Conservation (phyloP, 2,329 filamentous ascomycete genomes). For the Cadophora gregata region DNA sequence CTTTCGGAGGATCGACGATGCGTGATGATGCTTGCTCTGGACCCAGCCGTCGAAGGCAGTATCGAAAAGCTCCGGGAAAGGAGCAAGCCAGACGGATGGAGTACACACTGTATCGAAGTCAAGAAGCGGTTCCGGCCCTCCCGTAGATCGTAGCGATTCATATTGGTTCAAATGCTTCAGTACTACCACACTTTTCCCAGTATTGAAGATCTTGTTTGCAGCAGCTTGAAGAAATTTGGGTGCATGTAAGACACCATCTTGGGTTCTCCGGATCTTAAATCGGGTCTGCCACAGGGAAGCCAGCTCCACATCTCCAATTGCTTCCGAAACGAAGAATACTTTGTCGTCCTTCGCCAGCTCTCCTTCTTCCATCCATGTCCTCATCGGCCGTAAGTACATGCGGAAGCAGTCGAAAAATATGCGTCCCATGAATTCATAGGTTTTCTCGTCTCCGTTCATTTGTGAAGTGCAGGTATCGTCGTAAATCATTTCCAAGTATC, state of each 20-base stretch:
- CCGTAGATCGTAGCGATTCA: conserved; percentile 45
- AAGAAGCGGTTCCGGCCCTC: conserved; percentile 53
- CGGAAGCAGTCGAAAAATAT: conserved; percentile 84
- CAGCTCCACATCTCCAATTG: conserved; percentile 60
- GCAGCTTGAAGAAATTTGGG: conserved; percentile 77
- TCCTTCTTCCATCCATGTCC: conserved; percentile 84
- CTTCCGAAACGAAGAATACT: conserved; percentile 76
- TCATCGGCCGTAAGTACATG: conserved; percentile 81
- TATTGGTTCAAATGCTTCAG: conserved; percentile 72
- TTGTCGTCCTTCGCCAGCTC: conserved; percentile 68
- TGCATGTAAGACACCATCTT: conserved; percentile 66
- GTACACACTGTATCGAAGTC: conserved; percentile 63
- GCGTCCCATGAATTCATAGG: conserved; percentile 67
- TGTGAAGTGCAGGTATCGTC: conserved; percentile 73
- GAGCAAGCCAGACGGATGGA: conserved; percentile 55
- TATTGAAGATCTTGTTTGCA: conserved; percentile 77
- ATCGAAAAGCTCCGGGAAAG: conserved; percentile 78
- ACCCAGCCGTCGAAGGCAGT: conserved; percentile 78
- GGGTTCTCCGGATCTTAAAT: conserved; percentile 69
- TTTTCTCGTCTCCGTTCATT: conserved; percentile 64
- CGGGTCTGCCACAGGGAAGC: conserved; percentile 77
- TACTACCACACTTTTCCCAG: conserved; percentile 87
- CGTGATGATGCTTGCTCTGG: conserved; percentile 72
- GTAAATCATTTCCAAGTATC: conserved; percentile 80
- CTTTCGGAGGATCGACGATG: conserved; percentile 68